Base-by-base conservation (phyloP, 257 asterid species). In the Craterostigma plantagineum region DNA sequence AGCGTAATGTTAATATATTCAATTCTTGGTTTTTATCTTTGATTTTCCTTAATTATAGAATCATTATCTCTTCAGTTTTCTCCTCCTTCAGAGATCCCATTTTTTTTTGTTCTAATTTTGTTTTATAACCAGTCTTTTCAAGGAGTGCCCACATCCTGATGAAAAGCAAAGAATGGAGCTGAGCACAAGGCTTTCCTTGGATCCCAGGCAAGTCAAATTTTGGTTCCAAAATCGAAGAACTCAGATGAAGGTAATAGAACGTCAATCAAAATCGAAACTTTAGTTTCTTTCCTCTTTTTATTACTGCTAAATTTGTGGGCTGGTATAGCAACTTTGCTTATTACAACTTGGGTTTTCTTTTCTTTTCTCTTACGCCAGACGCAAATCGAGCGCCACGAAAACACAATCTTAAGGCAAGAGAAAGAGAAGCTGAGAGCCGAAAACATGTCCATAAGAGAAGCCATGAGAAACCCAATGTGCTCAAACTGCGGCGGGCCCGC, bases 91-190 rank as follows among this genome's bases (percentile, higher is more conserved):
- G 4, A 1, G n/a, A 13, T 34, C 8, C 30, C 16, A 10, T 7
- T 1, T 6, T 23, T 18, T 14, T 23, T 1, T n/a, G 41, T 7
- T 35, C 14, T 1, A 40, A 40, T 2, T 9, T 6, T 12, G 47
- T 38, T 52, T 37, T 30, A 8, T 5, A 34, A 15, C 49, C 43
- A 86, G 97, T 47, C 65, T 81, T n/a, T 87, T 82, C 69, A 87
- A 87, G 58, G 93, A 87, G 73, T 81, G 91, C 46, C 97, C 97
- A 43, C 97, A 87, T 53, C 97, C 97, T 3, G 97, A 87, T 63
- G 97, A 87, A 58, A 87, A 87, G 60, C 93, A 81, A 72, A 59
- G 95, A 53, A 27, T 71, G 71, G 97, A 87, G 67, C 81, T 87
- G 7, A 79, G 95, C 78, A 76, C 42, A 58, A 70, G 93, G 63